Evolutionary conservation across 1,284 basidiomycete genomes (phyloP), one percentile per base, ranked within the genome.

Genomic region (Hymenochaete sp.): DNA sequence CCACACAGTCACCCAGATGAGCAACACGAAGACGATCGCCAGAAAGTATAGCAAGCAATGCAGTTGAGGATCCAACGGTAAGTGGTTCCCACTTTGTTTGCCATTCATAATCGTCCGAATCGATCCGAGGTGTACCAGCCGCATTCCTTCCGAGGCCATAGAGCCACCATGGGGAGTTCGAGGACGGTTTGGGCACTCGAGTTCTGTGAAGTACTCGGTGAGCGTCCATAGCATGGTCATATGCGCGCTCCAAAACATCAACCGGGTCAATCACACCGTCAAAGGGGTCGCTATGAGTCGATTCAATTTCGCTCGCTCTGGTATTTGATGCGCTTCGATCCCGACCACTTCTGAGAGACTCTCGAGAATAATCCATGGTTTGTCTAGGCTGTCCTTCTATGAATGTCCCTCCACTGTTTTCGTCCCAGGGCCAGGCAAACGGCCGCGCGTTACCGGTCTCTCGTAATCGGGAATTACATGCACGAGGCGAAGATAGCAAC

Each of bases 1-100:
- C 79, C 72, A 85, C 82, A 59, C 90, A 95, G 61, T 98, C 93
- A 16, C 93, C 93, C 6, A 98, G 64, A 57, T 97, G 93, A 1
- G 93, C 93, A 26, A 98, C 48, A 28, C 44, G 26, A 24, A 43
- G 10, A 18, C 49, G 49, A 38, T 45, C 49, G 18, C 36, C 48
- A 37, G 19, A 51, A 11, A 84, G 68, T 9, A 82, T 71, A 0
- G 79, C 81, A 11, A 84, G 64, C 5, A 84, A 68, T 2, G 79
- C 81, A 0, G 81, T 84, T 8, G 78, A 79, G 0, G 79, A 81
- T n/a, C 81, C 80, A 21, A 73, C 65, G 44, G 71, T 64, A 2
- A 80, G 64, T 2, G 74, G 76, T 18, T 45, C 38, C 46, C 46
- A 48, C 2, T 21, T 10, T 18, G 31, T 27, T 29, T 44, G 26